Base-by-base conservation (phyloP, 345 rosid genomes). In the Eucalyptus leucophloia region DNA sequence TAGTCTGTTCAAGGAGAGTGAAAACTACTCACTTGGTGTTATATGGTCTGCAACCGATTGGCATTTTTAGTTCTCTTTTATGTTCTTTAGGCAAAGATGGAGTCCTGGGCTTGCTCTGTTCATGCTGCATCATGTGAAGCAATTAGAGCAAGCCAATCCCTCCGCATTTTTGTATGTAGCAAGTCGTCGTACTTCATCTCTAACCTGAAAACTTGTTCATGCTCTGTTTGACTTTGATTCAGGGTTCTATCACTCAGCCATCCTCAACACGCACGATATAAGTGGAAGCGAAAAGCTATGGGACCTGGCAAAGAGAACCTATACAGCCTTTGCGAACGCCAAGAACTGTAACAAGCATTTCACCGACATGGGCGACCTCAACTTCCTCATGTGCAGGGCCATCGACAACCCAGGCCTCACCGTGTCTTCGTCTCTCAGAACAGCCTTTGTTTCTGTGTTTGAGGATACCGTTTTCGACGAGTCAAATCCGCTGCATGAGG, bases 161-260 rank as follows among this genome's bases (percentile, higher is more conserved):
- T 77, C 47, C 2, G 2, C 85, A 21, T 40, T 42, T 72, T 21
- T 77, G 47, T 23, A 40, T 23, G 47, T 77, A 77, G 47, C 45
- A 77, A 77, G 28, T 40, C 9, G 3, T 2, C 28, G 2, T 21
- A 1, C 28, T 72, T 37, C 82, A 77, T 77, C 45, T 77, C 83
- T 77, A 11, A 37, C 83, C 47, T 5, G 2, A 86, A 45, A 86
- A 49, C n/a, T 86, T 51, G 65, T 30, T 88, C 42, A 42, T 18
- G 30, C 42, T 21, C 37, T 62, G 60, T 85, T 51, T 19, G 58
- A 10, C 42, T 42, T 77, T 23, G 3, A 16, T 88, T 80, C 89
- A 96, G 98, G 99, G 53, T 96, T 96, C 90, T 97, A 97, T 89
- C 98, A 96, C 89, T 92, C 98, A 3, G 97, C 94, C 16, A 94